A percentile compares a stretch with the other conserved stretches of the same genome.
phyloP scores from a whole-genome alignment of 2,329 filamentous ascomycete genomes.

The Fusarium papillatum region DNA sequence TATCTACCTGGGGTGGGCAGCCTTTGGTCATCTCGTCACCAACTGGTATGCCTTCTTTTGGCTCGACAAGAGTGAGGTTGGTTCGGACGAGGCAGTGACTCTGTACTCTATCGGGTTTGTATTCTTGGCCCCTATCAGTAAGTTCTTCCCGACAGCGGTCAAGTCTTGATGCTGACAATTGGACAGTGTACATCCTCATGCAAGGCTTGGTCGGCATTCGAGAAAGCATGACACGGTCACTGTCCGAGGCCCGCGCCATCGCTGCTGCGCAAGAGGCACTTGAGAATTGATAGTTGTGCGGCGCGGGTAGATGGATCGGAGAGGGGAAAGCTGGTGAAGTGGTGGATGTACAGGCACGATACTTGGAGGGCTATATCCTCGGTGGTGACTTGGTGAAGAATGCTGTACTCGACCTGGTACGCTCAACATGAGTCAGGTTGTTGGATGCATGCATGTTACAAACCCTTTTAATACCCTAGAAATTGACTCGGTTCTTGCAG shows the following conservation, averaged over 20 bases:
- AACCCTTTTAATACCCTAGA: slow-evolving; percentile 25
- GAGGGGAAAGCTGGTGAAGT: slow-evolving; percentile 1
- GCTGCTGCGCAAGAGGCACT: slow-evolving; percentile 43
- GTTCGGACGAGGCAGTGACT: slow-evolving; percentile 58
- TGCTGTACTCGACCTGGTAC: slow-evolving; percentile 9
- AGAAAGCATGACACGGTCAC: slow-evolving; percentile 53
- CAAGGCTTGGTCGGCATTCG: slow-evolving; percentile 64
- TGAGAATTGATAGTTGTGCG: slow-evolving; percentile 23
- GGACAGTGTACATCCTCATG: slow-evolving; percentile 61
- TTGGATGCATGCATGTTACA: background rate
- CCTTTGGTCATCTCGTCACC: slow-evolving; percentile 60
- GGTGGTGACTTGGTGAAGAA: background rate
- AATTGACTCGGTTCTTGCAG: slow-evolving; percentile 19
- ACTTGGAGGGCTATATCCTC: background rate
- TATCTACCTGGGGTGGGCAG: slow-evolving; percentile 64
- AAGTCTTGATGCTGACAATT: slow-evolving; percentile 29
- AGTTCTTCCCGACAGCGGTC: slow-evolving; percentile 39
- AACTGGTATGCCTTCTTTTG: slow-evolving; percentile 64
- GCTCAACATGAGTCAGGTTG: background rate
- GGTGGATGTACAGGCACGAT: background rate
- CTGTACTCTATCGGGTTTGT: slow-evolving; percentile 61
- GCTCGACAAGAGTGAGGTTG: slow-evolving; percentile 60
- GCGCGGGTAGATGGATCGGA: background rate
- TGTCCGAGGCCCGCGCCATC: slow-evolving; percentile 39
- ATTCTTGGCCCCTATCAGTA: slow-evolving; percentile 58